A percentile compares a stretch with the other conserved stretches of the same genome.
These are phyloP conservation scores for Suhomyces canberraensis DNA, from an alignment of 805 yeast genomes.

Conservation along the genomic window DNA sequence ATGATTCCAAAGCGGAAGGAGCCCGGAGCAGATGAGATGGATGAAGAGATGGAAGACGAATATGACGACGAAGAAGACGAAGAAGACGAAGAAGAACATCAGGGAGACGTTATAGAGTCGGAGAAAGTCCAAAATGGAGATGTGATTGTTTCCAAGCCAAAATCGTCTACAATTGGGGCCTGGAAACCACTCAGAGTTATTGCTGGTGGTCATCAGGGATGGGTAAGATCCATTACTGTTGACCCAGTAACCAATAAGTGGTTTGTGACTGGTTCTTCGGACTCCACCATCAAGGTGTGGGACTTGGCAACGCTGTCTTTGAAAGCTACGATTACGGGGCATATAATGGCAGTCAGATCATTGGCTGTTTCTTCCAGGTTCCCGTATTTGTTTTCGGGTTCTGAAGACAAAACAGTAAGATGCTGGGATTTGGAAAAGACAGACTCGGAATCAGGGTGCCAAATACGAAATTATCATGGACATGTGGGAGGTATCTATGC, in stretches of 20 bases:
- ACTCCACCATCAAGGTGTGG: slow-evolving; percentile 89
- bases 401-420: slow-evolving; percentile 88
- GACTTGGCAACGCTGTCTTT: slow-evolving; percentile 70
- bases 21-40: background rate
- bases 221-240: slow-evolving; percentile 78
- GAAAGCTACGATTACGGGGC: slow-evolving; percentile 82
- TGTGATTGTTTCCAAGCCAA: no score
- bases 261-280: slow-evolving; percentile 91
- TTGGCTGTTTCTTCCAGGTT: slow-evolving; percentile 67
- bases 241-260: slow-evolving; percentile 83
- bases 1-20: slow-evolving; percentile 8
- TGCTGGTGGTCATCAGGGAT: slow-evolving; percentile 84
- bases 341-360: slow-evolving; percentile 83
- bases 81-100: background rate
- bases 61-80: background rate
- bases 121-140: slow-evolving; percentile 1
- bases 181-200: slow-evolving; percentile 76
- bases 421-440: slow-evolving; percentile 96
- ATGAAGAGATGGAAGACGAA: background rate
- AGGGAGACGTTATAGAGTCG: background rate
- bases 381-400: slow-evolving; percentile 87
- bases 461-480: slow-evolving; percentile 85
- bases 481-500: slow-evolving; percentile 88
- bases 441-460: slow-evolving; percentile 48
- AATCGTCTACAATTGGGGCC: slow-evolving; percentile 1